These are phyloP conservation scores for Pestalotiopsis sp. DNA, from an alignment of 2,329 filamentous ascomycete genomes.

Conservation along the genomic window DNA sequence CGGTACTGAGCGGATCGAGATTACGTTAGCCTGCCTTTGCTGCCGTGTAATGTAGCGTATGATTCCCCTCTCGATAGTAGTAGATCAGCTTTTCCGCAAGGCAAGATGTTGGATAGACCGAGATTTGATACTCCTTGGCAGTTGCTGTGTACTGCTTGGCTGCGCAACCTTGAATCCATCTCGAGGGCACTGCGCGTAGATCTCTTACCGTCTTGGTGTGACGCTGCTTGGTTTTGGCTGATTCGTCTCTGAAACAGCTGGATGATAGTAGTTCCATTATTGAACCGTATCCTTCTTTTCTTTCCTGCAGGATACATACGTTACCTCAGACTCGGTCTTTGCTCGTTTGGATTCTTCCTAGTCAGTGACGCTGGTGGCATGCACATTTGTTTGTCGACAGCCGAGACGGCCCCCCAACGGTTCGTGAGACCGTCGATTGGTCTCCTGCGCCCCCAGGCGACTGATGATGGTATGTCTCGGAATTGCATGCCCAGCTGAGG, in stretches of 20 bases:
- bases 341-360: background rate
- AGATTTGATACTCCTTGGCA: conserved; percentile 10
- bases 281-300: background rate
- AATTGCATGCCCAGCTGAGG: background rate
- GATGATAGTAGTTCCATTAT: background rate
- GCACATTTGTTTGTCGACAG: background rate
- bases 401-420: background rate
- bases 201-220: background rate
- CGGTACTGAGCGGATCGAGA: background rate
- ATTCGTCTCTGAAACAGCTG: background rate
- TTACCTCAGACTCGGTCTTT: background rate
- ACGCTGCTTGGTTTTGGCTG: background rate
- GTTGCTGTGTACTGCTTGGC: conserved; percentile 7
- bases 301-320: background rate
- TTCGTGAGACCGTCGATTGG: background rate
- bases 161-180: conserved; percentile 1
- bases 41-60: background rate
- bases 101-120: background rate
- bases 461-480: background rate
- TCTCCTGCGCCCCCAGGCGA: background rate
- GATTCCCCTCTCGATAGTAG: background rate
- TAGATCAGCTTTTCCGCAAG: background rate
- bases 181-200: background rate
- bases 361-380: background rate
- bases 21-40: background rate